Base-by-base conservation (phyloP, 208 protist genomes). In the Leishmania gerbilli region DNA sequence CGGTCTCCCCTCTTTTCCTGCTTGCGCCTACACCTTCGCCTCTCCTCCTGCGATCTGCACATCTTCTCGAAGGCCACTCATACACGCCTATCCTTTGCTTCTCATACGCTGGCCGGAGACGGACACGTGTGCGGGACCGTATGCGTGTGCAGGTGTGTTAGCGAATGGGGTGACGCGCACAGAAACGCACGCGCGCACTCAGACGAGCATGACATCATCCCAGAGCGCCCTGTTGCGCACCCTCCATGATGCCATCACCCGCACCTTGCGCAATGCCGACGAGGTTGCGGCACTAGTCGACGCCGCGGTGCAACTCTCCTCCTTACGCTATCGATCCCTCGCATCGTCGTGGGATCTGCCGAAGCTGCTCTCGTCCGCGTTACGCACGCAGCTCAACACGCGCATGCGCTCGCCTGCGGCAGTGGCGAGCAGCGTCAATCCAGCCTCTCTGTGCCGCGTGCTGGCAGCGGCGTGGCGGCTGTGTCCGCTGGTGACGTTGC, bases 261-360 rank as follows among this genome's bases (percentile, higher is more conserved):
- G 76, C 60, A 71, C 76, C 49, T 53, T 84, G 37, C 72, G 79
- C 51, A 84, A 83, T 53, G 2, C 81, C n/a, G 80, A 76, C 40
- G 76, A 86, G 34, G 72, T 82, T 19, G 58, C 53, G 3, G 56
- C 55, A 2, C 24, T 87, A 15, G 75, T 62, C 17, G 77, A 71
- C 1, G 67, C 80, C 37, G 74, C 76, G 24, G 80, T 76, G 71
- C 27, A 76, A 15, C 76, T 89, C 8, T 37, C 37, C 34, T 40
- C 58, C 31, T 71, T n/a, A 24, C 71, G 79, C 49, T 37, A 79
- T 64, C 77, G 21, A 0, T 65, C 51, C 27, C 71, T 88, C 19
- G 17, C 65, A 17, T 81, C 76, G 13, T 72, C 79, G 15, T 90
- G 87, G 87, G 84, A 85, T 62, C 27, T 90, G 37, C 79, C 79